Evolutionary conservation across 1,284 basidiomycete genomes (phyloP).

Genomic region (Leccinum angustisporum): DNA sequence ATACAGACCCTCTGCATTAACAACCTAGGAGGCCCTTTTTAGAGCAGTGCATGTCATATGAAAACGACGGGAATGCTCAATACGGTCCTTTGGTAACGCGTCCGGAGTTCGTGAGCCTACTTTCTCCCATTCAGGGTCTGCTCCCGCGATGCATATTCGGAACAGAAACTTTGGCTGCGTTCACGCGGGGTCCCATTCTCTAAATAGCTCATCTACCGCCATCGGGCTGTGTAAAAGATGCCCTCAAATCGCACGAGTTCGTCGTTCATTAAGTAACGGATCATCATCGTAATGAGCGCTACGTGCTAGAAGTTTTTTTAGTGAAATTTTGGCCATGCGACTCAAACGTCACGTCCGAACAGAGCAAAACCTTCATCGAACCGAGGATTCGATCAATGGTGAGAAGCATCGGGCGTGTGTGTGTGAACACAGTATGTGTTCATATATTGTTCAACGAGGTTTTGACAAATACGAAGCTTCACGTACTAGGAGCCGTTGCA

Average conservation of each 20-base stretch:
- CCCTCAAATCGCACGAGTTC: not conserved
- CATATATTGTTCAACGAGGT: not conserved
- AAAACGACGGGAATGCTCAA: not conserved
- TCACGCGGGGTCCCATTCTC: not conserved
- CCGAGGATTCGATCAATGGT: not conserved
- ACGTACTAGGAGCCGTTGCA: not conserved
- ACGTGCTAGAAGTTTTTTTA: not conserved
- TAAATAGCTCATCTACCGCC: not conserved
- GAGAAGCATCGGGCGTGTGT: not conserved
- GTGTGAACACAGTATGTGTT: not conserved
- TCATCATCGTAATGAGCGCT: not conserved
- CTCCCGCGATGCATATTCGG: conserved; percentile 9
- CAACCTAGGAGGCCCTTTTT: not conserved
- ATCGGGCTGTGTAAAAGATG: not conserved
- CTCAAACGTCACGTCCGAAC: not conserved
- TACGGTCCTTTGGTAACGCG: not conserved
- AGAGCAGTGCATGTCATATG: not conserved
- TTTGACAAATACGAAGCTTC: not conserved
- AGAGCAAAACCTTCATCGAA: not conserved
- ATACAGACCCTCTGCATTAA: not conserved
- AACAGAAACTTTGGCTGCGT: not conserved
- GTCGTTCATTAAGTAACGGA: not conserved
- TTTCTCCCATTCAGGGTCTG: not conserved
- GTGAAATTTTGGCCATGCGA: not conserved
- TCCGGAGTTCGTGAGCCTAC: not conserved